Base-by-base conservation (phyloP, 1,284 basidiomycete species). In the Termitomyces sp. region DNA sequence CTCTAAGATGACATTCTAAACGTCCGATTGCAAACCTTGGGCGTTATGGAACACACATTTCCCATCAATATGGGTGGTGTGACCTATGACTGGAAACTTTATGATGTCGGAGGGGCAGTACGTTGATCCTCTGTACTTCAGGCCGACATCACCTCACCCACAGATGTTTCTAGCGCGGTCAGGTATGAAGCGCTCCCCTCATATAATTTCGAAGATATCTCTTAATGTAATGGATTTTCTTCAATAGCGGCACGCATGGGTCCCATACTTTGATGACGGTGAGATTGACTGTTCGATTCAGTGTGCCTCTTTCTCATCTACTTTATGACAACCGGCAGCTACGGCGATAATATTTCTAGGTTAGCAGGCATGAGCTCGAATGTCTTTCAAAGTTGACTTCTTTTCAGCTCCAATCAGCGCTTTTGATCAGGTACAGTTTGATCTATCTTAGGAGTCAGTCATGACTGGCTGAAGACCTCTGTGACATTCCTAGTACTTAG, bases 241-340 rank as follows among this genome's bases (percentile, higher is more conserved):
- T 31, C 46, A 38, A 39, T 38, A 91, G 86, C 73, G 89, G 62
- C 85, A 84, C 62, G 83, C 83, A 15, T 91, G 88, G 88, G 81
- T 86, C 46, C 86, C 89, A 36, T 91, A 83, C 68, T 91, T 91
- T 63, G 88, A 91, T 66, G 88, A 90, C 67, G 88, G 87, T 86
- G 67, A 65, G 78, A 52, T 34, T 43, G 38, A 24, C 3, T 36
- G 6, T 3, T 34, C n/a, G 31, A 0, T 40, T 30, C 26, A 49
- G 40, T 38, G 21, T 45, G 45, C 3, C 39, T 30, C 38, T 19
- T 24, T 43, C 21, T 52, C 36, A 33, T 31, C 40, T 24, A 34
- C 40, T n/a, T 52, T 42, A 33, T 55, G 39, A 15, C 2, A 17
- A 31, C 52, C 43, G 31, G 56, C 63, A 86, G 84, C 86, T 6